Evolutionary conservation across 108 stramenopile genomes (phyloP).

Genomic region (Cyclotella choctawhatcheeana): DNA sequence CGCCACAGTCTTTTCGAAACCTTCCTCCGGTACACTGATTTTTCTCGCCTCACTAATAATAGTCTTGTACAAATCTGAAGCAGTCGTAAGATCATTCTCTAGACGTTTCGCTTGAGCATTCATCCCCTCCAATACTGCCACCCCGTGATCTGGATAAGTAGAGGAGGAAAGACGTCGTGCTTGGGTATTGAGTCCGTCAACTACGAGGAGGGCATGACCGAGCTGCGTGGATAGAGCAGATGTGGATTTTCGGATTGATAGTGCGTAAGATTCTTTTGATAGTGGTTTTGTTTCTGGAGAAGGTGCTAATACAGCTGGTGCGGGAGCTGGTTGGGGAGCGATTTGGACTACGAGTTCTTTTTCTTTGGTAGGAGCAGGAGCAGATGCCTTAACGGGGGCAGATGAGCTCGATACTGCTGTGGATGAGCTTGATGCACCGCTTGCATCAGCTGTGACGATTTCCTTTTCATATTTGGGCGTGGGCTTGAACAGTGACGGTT

Average conservation of each 20-base stretch:
- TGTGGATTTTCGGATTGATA: constrained; percentile 34
- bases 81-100: constrained; percentile 13
- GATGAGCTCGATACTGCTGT: not conserved
- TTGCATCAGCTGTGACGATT: constrained; percentile 8
- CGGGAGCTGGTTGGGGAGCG: not conserved
- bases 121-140: constrained; percentile 51
- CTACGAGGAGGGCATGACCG: constrained; percentile 37
- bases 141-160: constrained; percentile 21
- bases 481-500: not conserved
- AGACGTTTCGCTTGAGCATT: constrained; percentile 34
- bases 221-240: constrained; percentile 36
- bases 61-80: constrained; percentile 14
- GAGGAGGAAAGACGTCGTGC: constrained; percentile 33
- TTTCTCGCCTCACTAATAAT: constrained; percentile 27
- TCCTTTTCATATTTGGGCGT: constrained; percentile 4
- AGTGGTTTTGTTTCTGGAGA: constrained; percentile 8
- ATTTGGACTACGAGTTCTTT: not conserved
- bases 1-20: not conserved
- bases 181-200: constrained; percentile 47
- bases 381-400: too few relatives aligned
- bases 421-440: not conserved
- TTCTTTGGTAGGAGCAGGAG: not conserved
- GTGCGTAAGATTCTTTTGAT: constrained; percentile 15
- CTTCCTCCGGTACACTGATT: constrained; percentile 31
- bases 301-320: not conserved